A percentile compares a stretch with the other conserved stretches of the same genome.
Conservation (phyloP, 2,329 filamentous ascomycete species). For the Penicillium thymicola region DNA sequence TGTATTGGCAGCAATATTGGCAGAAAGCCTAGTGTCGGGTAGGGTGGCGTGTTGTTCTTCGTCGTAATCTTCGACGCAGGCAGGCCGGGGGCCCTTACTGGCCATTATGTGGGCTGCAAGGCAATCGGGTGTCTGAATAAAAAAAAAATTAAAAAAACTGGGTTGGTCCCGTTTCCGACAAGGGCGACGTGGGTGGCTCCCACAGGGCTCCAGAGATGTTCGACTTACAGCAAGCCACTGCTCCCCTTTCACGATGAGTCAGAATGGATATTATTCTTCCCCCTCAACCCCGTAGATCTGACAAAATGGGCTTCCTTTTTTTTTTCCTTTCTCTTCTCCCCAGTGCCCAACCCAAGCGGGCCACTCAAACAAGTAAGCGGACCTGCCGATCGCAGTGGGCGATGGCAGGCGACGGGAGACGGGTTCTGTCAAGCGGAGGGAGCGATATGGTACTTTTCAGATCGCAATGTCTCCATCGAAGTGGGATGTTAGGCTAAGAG, state of each 20-base stretch:
- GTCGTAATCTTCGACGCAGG: slow-evolving; percentile 49
- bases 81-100: slow-evolving; percentile 39
- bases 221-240: slow-evolving; percentile 24
- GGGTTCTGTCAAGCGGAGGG: slow-evolving; percentile 32
- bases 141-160: slow-evolving; percentile 19
- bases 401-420: slow-evolving; percentile 24
- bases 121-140: slow-evolving; percentile 20
- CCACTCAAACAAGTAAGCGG: slow-evolving; percentile 18
- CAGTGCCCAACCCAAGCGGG: slow-evolving; percentile 18
- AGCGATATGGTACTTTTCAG: slow-evolving; percentile 26
- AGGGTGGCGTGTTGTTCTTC: slow-evolving; percentile 43
- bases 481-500: slow-evolving; percentile 18
- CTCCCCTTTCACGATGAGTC: slow-evolving; percentile 12
- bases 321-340: slow-evolving; percentile 9
- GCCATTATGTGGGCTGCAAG: slow-evolving; percentile 35
- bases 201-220: slow-evolving; percentile 13
- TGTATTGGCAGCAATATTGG: slow-evolving; percentile 45
- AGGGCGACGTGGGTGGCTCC: slow-evolving; percentile 16
- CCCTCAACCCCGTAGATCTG: slow-evolving; percentile 11
- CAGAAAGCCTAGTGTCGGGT: slow-evolving; percentile 47
- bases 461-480: slow-evolving; percentile 38
- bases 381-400: slow-evolving; percentile 30
- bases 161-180: slow-evolving; percentile 23
- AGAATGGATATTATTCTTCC: slow-evolving; percentile 11
- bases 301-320: not conserved